phyloP scores from a whole-genome alignment of 495 filamentous ascomycete genomes.

The Penicillium canescens region DNA sequence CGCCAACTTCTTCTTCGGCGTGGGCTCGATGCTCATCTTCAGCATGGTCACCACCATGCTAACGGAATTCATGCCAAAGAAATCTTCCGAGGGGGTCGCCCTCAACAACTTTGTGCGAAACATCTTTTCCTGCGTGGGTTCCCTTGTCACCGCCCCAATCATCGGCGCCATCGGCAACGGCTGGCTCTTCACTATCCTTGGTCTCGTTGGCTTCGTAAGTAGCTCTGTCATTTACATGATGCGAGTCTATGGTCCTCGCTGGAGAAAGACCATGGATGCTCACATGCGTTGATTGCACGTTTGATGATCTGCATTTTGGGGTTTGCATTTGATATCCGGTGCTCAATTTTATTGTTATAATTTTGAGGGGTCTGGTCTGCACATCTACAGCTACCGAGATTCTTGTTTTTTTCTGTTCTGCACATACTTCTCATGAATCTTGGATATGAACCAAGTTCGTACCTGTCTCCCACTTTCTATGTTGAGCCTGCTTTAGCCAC shows the following conservation, averaged over 20 bases:
- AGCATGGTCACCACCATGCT: slow-evolving; percentile 76
- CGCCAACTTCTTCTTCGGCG: slow-evolving; percentile 85
- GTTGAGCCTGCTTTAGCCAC: not conserved
- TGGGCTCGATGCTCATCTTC: slow-evolving; percentile 90
- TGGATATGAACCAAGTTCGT: not conserved
- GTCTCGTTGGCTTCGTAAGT: slow-evolving; percentile 57
- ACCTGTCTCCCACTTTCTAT: not conserved
- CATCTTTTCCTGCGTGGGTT: slow-evolving; percentile 79
- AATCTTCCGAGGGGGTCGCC: slow-evolving; percentile 75
- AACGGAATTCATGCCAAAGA: slow-evolving; percentile 85
- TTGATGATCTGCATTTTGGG: too few species aligned
- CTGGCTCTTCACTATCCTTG: slow-evolving; percentile 84
- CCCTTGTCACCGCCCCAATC: slow-evolving; percentile 71
- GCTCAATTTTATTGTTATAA: not conserved
- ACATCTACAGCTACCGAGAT: not conserved
- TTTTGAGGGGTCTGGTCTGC: not conserved
- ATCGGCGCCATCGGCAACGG: slow-evolving; percentile 84
- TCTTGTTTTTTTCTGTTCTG: not conserved
- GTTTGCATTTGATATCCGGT: not conserved
- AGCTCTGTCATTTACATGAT: slow-evolving; percentile 65
- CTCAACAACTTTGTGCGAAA: slow-evolving; percentile 79
- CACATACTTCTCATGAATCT: not conserved
- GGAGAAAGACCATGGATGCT: slow-evolving; percentile 70
- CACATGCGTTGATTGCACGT: slow-evolving; percentile 24
- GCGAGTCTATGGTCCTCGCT: slow-evolving; percentile 61